Percentiles rank a stretch among this genome's conserved stretches.
Evolutionary conservation across 306 rosid genomes (phyloP).

Genomic region (Abrus precatorius): DNA sequence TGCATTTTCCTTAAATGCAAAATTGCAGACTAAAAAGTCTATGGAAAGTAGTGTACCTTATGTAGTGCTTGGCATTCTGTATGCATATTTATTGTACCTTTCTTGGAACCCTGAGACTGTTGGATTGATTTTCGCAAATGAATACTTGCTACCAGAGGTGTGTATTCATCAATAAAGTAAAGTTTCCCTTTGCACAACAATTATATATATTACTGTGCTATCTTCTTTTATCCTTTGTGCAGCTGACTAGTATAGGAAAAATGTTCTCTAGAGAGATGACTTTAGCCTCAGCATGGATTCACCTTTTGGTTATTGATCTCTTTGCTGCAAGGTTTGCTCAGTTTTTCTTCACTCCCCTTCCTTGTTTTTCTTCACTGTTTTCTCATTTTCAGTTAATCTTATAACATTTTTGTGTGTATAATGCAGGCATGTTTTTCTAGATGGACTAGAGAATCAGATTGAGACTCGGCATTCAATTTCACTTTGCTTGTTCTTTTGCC

Average conservation of each 20-base stretch:
- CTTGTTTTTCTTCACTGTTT: too few relatives aligned
- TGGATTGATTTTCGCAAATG: conserved; percentile 69
- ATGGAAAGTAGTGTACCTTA: conserved; percentile 77
- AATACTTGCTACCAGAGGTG: conserved; percentile 92
- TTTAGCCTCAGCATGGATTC: conserved; percentile 95
- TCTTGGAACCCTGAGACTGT: conserved; percentile 93
- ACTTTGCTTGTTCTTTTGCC: conserved; percentile 83
- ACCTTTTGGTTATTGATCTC: conserved; percentile 81
- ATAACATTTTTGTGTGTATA: not conserved
- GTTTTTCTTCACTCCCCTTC: too few relatives aligned
- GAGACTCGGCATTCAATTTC: conserved; percentile 94
- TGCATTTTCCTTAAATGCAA: conserved; percentile 43
- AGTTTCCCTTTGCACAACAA: conserved; percentile 17
- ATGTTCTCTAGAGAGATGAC: conserved; percentile 90
- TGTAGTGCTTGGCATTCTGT: conserved; percentile 76
- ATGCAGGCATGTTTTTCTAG: conserved; percentile 80
- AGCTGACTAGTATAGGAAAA: conserved; percentile 76
- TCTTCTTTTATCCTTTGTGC: conserved; percentile 49
- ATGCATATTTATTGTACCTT: conserved; percentile 77
- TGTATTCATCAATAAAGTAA: conserved; percentile 35
- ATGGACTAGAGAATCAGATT: conserved; percentile 75
- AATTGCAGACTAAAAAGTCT: conserved; percentile 73
- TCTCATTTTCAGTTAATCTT: not conserved
- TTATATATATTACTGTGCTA: conserved; percentile 2
- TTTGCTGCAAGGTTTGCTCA: conserved; percentile 82